These are phyloP conservation scores for Xylaria acuta DNA, from an alignment of 495 filamentous ascomycete genomes.

Conservation along the genomic window DNA sequence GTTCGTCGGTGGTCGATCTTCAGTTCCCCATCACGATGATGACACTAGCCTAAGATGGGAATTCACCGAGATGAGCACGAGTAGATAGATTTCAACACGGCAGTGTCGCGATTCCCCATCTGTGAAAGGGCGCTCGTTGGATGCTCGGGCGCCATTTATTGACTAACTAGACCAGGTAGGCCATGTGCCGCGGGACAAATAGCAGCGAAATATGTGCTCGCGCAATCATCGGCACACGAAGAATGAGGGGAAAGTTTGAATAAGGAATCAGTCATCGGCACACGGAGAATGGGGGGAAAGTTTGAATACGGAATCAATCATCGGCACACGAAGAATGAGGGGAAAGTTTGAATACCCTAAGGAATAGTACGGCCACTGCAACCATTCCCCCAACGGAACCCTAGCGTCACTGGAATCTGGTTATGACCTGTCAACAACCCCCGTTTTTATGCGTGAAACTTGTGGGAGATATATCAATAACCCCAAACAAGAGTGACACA, in stretches of 20 bases:
- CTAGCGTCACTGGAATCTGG: background rate
- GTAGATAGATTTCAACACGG: background rate
- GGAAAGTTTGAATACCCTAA: background rate
- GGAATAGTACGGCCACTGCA: background rate
- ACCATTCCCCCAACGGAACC: background rate
- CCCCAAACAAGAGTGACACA: background rate
- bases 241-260: background rate
- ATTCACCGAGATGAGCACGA: background rate
- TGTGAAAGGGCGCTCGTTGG: background rate
- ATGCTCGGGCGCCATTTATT: background rate
- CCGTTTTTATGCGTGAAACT: background rate
- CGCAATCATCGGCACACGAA: background rate
- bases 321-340: conserved; percentile 4
- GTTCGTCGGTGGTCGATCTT: conserved; percentile 10
- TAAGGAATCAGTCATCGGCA: too few species aligned
- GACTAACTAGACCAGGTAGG: background rate
- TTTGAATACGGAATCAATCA: too few species aligned
- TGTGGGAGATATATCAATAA: background rate
- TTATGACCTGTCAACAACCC: background rate
- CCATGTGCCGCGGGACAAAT: conserved; percentile 13
- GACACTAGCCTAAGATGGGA: background rate
- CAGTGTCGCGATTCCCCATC: background rate
- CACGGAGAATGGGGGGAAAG: too few species aligned
- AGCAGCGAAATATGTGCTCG: background rate
- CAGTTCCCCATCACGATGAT: background rate